Evolutionary conservation across 805 yeast genomes (phyloP).

Genomic region (Zygoascus ofunaensis): DNA sequence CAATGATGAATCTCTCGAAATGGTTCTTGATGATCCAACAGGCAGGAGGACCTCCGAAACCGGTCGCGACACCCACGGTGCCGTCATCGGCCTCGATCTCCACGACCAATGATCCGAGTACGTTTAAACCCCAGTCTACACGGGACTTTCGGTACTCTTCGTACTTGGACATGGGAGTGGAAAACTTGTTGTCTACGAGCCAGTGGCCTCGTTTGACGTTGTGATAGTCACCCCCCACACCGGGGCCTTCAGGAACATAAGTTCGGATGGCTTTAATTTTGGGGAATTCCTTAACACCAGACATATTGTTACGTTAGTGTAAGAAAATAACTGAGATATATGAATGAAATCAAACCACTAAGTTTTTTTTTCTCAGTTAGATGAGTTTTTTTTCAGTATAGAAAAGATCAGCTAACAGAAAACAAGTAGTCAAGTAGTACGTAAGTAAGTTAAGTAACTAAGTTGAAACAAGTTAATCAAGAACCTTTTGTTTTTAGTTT

Average conservation of each 20-base stretch:
- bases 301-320: not conserved
- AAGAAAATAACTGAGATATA: not conserved
- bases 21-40: slow-evolving; percentile 41
- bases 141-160: slow-evolving; percentile 38
- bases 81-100: slow-evolving; percentile 43
- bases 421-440: not conserved
- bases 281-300: slow-evolving; percentile 28
- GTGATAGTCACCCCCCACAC: slow-evolving; percentile 45
- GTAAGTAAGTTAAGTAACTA: not conserved
- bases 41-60: slow-evolving; percentile 45
- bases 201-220: slow-evolving; percentile 42
- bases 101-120: slow-evolving; percentile 41
- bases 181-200: slow-evolving; percentile 39
- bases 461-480: not conserved
- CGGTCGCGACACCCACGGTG: slow-evolving; percentile 42
- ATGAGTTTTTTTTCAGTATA: not conserved
- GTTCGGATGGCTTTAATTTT: slow-evolving; percentile 37
- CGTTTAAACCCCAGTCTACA: slow-evolving; percentile 44
- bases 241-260: slow-evolving; percentile 36
- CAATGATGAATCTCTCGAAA: slow-evolving; percentile 38
- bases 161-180: slow-evolving; percentile 44
- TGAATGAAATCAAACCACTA: not conserved
- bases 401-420: not conserved
- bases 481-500: no score
- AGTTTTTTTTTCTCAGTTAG: not conserved